Percentiles rank a stretch among this genome's conserved stretches.
These are phyloP conservation scores for Ceriops zippeliana DNA, from an alignment of 345 rosid species.

Conservation along the genomic window DNA sequence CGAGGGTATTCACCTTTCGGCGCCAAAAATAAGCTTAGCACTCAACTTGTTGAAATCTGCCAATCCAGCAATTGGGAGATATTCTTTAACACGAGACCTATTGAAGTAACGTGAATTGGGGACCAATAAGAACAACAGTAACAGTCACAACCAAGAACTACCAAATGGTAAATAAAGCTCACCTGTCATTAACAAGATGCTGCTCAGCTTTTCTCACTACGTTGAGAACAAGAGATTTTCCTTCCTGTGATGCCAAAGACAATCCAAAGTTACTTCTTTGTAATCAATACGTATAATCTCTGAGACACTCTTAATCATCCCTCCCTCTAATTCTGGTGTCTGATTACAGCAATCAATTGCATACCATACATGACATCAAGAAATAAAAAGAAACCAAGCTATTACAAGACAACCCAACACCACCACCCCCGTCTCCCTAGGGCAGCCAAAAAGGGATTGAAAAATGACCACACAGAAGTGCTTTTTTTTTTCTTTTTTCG, in stretches of 20 bases:
- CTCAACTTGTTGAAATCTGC: slow-evolving; percentile 80
- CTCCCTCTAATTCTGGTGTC: neutral
- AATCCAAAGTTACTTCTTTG: neutral
- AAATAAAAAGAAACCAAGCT: neutral
- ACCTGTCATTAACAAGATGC: slow-evolving; percentile 65
- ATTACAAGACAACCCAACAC: too few species aligned
- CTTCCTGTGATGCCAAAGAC: slow-evolving; percentile 46
- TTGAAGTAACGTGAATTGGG: neutral
- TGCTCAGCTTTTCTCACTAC: slow-evolving; percentile 81
- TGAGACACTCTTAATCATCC: too few species aligned
- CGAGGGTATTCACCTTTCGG: slow-evolving; percentile 43
- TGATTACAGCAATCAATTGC: neutral
- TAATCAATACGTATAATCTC: too few species aligned
- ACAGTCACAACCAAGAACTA: neutral
- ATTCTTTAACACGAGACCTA: slow-evolving; percentile 73
- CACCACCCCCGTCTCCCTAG: too few species aligned
- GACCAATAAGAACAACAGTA: neutral
- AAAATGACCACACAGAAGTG: too few species aligned
- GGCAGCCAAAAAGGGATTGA: too few species aligned
- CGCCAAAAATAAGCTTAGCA: slow-evolving; percentile 78
- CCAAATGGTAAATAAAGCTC: slow-evolving; percentile 23
- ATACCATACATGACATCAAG: neutral
- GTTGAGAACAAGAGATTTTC: slow-evolving; percentile 70
- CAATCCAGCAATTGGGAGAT: slow-evolving; percentile 84
- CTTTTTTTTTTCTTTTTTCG: too few species aligned